Base-by-base conservation (phyloP, 1,139 yeast species). In the Geotrichum bryndzae region DNA sequence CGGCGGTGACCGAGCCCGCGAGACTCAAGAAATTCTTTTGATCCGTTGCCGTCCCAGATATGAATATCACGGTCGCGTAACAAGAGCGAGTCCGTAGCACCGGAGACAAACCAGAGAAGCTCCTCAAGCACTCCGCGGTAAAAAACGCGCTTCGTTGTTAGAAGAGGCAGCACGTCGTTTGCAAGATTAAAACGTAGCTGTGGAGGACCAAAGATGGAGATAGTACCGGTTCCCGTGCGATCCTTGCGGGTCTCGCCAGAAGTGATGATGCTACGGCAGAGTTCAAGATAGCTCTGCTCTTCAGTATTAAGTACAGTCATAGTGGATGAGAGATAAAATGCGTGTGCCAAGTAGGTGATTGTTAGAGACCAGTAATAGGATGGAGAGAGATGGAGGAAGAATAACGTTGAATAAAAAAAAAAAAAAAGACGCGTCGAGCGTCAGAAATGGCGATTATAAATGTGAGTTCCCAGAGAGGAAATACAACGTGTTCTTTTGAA, bases 1-100 rank as follows among this genome's bases (percentile, higher is more conserved):
- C 94, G 81, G 70, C 97, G 85, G 63, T 89, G 80, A 0, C 81
- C 80, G 57, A 94, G 81, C 0, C 99, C 99, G 52, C 91, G 77
- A 11, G 84, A 82, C 72, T 94, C 98, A 63, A 94, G 79, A 73
- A 84, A 94, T 74, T 90, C 96, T 66, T 97, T 81, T 35, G 96
- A 88, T n/a, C 99, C 99, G 72, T 94, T 95, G 25, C 99, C 99
- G 74, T 95, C 98, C 99, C 99, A 94, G 62, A 94, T 94, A 72
- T 85, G 91, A 25, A 94, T 96, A 38, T 96, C 97, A 68, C 88
- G 82, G 3, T 87, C 96, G 23, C 87, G 78, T 55, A 94, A 79
- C 67, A 83, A 80, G 68, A 86, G 87, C 31, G 95, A 96, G 72
- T 92, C 96, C 0, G 99, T 94, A 67, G 87, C 84, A 0, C 98